Base-by-base conservation (phyloP, 2,329 filamentous ascomycete genomes). In the Pestalotiopsis fici region DNA sequence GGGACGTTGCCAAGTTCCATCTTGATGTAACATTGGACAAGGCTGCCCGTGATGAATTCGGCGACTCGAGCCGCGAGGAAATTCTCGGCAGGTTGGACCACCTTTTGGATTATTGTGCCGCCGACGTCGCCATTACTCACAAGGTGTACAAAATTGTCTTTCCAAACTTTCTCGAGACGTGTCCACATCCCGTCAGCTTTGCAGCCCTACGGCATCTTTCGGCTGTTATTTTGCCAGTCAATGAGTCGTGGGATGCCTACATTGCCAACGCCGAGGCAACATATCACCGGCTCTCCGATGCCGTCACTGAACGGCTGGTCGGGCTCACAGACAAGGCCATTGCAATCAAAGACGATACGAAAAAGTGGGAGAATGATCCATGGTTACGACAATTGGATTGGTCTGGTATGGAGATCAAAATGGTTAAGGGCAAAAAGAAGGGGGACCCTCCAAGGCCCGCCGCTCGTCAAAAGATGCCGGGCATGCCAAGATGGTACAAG, bases 101-200 rank as follows among this genome's bases (percentile, higher is more conserved):
- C 69, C 86, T 99, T 11, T 82, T 99, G 60, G 91, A 97, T 76
- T 99, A 99, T 79, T 99, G 96, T 77, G 96, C 96, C 13, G 93
- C 93, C 1, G 96, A 99, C 81, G 96, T 99, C 21, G 90, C 91
- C 43, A 90, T 98, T 72, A 99, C 96, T 0, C 96, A 99, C 74
- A 90, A 90, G 60, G 93, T 99, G n/a, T 99, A 95, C 80, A 91
- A 94, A 77, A 94, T 94, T 68, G 94, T 98, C 1, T 96, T 99
- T 70, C 93, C 94, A 1, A 91, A 92, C 67, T 99, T 98, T 74
- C 83, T 98, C 23, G 86, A 94, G 57, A 93, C 93, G 28, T 99
- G 96, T 76, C 96, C 96, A 0, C 97, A 99, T 79, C 96, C 96
- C 0, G 96, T 99, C 74, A 98, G 95, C 80, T 99, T 99, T 75